A percentile compares a stretch with the other conserved stretches of the same genome.
phyloP scores from a whole-genome alignment of 2,329 filamentous ascomycete species.

The Pseudogymnoascus sp. region DNA sequence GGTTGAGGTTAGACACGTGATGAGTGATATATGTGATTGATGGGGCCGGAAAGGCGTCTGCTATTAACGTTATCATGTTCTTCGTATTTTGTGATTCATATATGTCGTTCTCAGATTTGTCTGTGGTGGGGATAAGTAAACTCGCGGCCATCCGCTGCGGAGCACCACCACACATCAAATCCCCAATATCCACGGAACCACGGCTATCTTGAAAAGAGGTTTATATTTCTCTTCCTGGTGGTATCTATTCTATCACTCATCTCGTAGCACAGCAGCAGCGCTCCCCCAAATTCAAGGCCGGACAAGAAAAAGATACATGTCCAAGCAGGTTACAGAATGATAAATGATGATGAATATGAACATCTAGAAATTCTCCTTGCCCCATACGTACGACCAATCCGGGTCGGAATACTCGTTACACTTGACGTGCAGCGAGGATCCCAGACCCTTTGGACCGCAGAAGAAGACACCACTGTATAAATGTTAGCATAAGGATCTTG shows the following conservation, averaged over 20 bases:
- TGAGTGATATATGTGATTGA: background rate
- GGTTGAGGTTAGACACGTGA: background rate
- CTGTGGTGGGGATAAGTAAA: background rate
- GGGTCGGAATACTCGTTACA: constrained; percentile 86
- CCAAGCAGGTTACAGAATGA: background rate
- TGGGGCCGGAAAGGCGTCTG: background rate
- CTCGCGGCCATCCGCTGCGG: background rate
- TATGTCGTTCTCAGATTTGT: no score
- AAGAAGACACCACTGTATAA: constrained; percentile 63
- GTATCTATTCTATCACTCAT: background rate
- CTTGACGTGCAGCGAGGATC: constrained; percentile 70
- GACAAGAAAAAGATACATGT: background rate
- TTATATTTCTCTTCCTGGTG: background rate
- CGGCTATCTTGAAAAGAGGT: background rate
- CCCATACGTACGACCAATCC: constrained; percentile 51
- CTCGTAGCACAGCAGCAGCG: background rate
- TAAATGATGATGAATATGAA: constrained; percentile 2
- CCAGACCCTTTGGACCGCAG: constrained; percentile 75
- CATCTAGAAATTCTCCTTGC: constrained; percentile 47
- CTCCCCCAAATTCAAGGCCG: constrained; percentile 3
- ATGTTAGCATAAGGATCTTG: constrained; percentile 75
- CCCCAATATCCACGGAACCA: background rate
- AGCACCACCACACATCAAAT: background rate
- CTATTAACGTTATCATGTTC: no score
- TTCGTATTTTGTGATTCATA: background rate